Conservation (phyloP, 495 filamentous ascomycete species). For the Xylaria cubensis region DNA sequence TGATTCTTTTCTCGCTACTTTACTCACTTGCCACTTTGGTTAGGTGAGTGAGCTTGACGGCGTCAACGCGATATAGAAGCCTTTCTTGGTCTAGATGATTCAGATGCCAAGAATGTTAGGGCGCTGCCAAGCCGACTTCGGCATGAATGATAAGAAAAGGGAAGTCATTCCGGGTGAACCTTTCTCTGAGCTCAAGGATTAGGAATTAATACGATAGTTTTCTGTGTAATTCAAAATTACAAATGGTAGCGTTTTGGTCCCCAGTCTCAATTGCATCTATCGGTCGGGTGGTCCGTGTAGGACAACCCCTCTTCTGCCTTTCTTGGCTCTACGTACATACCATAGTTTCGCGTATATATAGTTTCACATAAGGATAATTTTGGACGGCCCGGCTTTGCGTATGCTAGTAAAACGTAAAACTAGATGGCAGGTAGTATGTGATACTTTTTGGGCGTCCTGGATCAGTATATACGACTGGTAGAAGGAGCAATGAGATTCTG, state of each 20-base stretch:
- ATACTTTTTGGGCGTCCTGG: not conserved
- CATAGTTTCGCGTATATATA: not conserved
- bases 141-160: not conserved
- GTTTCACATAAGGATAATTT: not conserved
- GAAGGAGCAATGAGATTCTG: not conserved
- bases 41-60: not conserved
- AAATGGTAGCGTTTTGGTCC: not conserved
- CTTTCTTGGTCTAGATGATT: not conserved
- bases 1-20: not conserved
- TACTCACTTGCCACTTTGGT: too few relatives aligned
- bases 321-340: not conserved
- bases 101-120: not conserved
- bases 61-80: not conserved
- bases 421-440: not conserved
- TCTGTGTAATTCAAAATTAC: not conserved
- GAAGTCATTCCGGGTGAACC: not conserved
- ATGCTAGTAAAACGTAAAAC: too few relatives aligned
- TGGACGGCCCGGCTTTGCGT: not conserved
- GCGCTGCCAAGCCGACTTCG: not conserved
- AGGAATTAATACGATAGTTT: not conserved
- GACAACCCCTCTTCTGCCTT: not conserved
- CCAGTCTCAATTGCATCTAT: not conserved
- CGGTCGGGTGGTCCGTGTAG: not conserved
- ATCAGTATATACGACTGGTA: not conserved
- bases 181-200: not conserved